Evolutionary conservation across 768 basidiomycete species (phyloP), one percentile per base, ranked within the genome.

Genomic region (Lepiota venenata): DNA sequence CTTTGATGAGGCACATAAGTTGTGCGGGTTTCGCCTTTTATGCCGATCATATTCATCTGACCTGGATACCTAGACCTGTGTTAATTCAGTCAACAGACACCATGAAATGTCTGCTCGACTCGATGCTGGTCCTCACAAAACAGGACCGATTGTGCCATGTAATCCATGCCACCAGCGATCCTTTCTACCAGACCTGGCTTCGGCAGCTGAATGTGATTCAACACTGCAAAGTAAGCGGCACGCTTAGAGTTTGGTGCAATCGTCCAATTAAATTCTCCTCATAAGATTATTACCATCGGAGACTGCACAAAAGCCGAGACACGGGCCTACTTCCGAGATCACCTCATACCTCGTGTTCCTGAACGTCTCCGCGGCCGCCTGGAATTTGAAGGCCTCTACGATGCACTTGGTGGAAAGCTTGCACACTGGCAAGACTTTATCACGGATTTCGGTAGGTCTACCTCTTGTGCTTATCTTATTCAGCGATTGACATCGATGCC

Each of bases 131-230:
- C 12, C 71, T 93, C 51, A 91, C 91, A 29, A 92, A 93, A 71
- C 91, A 93, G 66, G 91, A 92, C 63, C 74, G 87, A n/a, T 68
- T 93, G 12, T 88, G 87, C 62, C 88, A 91, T 62, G 85, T 91
- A 61, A 83, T 91, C 47, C 88, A 91, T 58, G 87, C 87, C 4
- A 88, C 88, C 4, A 89, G 87, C 60, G 88, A 92, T 59, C 88
- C 89, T 0, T 91, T 91, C 68, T 92, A 91, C 62, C 89, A 90
- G 60, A 88, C 85, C 11, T 90, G 87, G 88, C 74, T 92, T 43
- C 76, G 88, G 56, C 88, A 89, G 62, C 73, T 89, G 50, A 89
- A 88, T 57, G 80, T 91, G 47, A 85, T 87, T 76, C 87, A 89
- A 61, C 87, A 91, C 64, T 92, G 89, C 74, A 91, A 88, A 73